Conservation (phyloP, 163 green algal species). For the Chlorella variabilis region DNA sequence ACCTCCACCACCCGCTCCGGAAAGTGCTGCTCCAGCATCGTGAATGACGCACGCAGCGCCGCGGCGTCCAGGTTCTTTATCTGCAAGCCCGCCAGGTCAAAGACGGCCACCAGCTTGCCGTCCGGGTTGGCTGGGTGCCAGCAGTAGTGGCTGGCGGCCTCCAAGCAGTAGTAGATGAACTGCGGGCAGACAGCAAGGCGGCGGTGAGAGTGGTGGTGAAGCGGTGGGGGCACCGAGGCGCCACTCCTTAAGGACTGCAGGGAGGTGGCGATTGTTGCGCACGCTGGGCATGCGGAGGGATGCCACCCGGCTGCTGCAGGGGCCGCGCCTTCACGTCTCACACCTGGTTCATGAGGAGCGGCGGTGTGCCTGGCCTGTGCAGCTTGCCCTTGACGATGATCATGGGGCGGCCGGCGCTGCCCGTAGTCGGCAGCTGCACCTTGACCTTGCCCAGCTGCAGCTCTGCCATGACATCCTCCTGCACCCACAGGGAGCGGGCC, state of each 20-base stretch:
- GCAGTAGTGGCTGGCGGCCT: constrained; percentile 15
- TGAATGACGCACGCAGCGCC: constrained; percentile 4
- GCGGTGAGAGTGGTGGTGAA: too few species aligned
- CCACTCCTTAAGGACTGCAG: too few species aligned
- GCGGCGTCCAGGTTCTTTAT: constrained; percentile 26
- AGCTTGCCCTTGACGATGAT: constrained; percentile 2
- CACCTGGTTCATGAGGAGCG: neutral
- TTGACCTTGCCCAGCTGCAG: constrained; percentile 21
- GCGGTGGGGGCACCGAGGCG: too few species aligned
- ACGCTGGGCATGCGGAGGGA: too few species aligned
- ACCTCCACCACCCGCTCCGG: constrained; percentile 15
- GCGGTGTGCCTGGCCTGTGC: constrained; percentile 1
- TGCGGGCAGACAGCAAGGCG: too few species aligned
- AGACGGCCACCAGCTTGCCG: constrained; percentile 18
- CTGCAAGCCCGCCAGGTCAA: constrained; percentile 32
- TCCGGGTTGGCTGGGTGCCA: constrained; percentile 4
- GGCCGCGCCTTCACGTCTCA: too few species aligned
- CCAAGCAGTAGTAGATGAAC: constrained; percentile 23
- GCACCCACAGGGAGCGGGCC: neutral
- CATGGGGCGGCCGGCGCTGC: constrained; percentile 1
- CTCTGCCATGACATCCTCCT: constrained; percentile 2
- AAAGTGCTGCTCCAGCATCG: constrained; percentile 30
- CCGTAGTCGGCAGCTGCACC: constrained; percentile 3
- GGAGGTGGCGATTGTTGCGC: too few species aligned
- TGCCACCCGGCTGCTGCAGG: too few species aligned